Conservation (phyloP, 129 eudicot species). For the Flaveria bidentis region DNA sequence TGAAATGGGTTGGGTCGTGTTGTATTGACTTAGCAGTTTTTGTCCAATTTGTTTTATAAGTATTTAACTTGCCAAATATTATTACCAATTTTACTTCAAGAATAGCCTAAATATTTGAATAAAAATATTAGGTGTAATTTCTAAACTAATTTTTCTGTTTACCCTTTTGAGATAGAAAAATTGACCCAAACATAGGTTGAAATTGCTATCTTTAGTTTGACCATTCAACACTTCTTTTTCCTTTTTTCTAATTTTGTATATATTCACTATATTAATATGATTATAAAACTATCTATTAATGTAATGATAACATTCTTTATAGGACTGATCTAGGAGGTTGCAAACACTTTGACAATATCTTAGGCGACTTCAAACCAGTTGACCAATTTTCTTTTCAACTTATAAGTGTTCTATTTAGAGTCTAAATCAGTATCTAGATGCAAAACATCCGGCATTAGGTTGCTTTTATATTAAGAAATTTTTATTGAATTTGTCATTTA, state of each 20-base stretch:
- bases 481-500: neutral
- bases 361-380: neutral
- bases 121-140: too few species aligned
- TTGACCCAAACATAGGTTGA: neutral
- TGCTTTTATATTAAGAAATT: slow-evolving; percentile 12
- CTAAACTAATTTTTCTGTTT: too few species aligned
- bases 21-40: too few species aligned
- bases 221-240: neutral
- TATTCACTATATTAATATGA: neutral
- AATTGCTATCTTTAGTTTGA: neutral
- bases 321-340: neutral
- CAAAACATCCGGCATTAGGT: neutral
- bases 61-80: too few species aligned
- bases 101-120: too few species aligned
- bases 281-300: neutral
- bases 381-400: neutral
- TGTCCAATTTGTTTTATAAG: too few species aligned
- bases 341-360: neutral
- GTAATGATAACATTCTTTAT: too few species aligned
- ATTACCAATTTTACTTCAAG: too few species aligned
- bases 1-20: too few species aligned
- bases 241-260: neutral
- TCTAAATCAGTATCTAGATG: neutral
- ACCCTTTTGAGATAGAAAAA: too few species aligned
- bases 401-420: neutral